Conservation (phyloP, 371 early-diverging fungal genomes). For the Circinella minor region DNA sequence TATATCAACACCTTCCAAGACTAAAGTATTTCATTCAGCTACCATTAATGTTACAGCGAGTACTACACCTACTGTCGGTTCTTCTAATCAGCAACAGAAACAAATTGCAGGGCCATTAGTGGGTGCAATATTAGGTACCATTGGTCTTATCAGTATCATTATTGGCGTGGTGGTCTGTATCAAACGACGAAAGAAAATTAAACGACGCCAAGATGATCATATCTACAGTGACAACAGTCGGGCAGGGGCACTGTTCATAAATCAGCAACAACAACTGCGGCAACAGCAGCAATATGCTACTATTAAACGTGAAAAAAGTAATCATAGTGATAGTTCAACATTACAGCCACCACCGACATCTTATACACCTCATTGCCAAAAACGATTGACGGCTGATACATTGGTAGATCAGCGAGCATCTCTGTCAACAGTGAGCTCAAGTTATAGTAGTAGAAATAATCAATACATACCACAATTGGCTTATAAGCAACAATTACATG, state of each 20-base stretch:
- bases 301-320: not conserved
- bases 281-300: not conserved
- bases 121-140: not conserved
- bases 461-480: constrained; percentile 21
- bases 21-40: not conserved
- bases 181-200: not conserved
- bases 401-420: constrained; percentile 12
- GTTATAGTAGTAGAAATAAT: constrained; percentile 6
- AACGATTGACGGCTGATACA: constrained; percentile 15
- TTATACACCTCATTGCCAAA: not conserved
- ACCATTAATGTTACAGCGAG: not conserved
- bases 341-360: constrained; percentile 11
- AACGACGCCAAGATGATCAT: not conserved
- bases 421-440: constrained; percentile 16
- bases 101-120: not conserved
- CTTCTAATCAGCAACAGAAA: not conserved
- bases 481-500: constrained; percentile 12
- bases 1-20: not conserved
- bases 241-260: not conserved
- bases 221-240: not conserved
- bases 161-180: not conserved
- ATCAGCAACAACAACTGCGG: not conserved
- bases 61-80: not conserved
- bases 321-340: not conserved
- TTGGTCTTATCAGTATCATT: not conserved